Conservation (phyloP, 305 asterid species). For the Solanum hybrid region DNA sequence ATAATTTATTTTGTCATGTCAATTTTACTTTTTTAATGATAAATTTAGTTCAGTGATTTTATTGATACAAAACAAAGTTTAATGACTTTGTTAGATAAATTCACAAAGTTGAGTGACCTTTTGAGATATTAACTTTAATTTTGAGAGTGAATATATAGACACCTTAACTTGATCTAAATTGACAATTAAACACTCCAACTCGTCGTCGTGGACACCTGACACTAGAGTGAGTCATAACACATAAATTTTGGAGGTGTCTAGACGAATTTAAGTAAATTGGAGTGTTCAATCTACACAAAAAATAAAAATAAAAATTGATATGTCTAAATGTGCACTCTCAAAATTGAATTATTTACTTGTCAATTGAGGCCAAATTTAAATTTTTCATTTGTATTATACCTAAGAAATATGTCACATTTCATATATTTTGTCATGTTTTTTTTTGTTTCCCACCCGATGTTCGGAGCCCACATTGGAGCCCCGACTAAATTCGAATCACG, state of each 20-base stretch:
- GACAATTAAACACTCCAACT: not conserved
- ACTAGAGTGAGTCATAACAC: not conserved
- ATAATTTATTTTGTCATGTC: not conserved
- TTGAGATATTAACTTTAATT: not conserved
- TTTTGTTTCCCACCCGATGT: too few species aligned
- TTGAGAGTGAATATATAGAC: not conserved
- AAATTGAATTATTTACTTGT: too few species aligned
- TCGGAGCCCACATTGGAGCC: fast-evolving
- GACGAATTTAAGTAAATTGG: not conserved
- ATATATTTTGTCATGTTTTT: not conserved
- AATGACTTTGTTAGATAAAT: too few species aligned
- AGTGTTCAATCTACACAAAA: not conserved
- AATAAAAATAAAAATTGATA: too few species aligned
- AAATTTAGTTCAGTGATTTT: too few species aligned
- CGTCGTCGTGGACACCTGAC: not conserved
- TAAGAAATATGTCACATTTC: not conserved
- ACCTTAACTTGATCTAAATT: not conserved
- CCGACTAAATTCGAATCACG: too few species aligned
- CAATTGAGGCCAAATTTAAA: not conserved
- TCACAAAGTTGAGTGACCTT: too few species aligned
- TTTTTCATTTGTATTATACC: not conserved
- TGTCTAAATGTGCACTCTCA: not conserved
- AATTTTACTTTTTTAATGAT: too few species aligned
- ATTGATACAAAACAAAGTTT: too few species aligned
- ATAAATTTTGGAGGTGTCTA: not conserved